These are phyloP conservation scores for Lyophyllum semitale DNA, from an alignment of 768 basidiomycete species.

Conservation along the genomic window DNA sequence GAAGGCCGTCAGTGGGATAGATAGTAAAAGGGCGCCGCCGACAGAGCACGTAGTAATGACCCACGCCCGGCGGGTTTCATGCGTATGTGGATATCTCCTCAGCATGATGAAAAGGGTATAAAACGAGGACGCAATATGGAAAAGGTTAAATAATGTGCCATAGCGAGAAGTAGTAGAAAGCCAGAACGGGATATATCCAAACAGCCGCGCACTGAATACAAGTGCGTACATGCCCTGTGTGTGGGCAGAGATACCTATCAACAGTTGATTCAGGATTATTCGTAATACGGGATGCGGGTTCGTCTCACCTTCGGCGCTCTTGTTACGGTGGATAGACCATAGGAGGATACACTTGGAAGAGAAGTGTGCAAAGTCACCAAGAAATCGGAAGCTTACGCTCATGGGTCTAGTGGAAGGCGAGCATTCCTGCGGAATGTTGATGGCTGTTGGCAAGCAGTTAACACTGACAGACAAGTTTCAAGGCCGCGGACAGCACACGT, in stretches of 20 bases:
- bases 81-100: neutral
- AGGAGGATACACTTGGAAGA: neutral
- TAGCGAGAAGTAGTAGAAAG: neutral
- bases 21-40: neutral
- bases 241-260: neutral
- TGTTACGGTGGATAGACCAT: neutral
- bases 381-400: neutral
- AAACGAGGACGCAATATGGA: neutral
- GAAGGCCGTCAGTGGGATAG: neutral
- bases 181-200: constrained; percentile 4
- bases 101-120: neutral
- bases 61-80: neutral
- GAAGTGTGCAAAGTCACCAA: neutral
- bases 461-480: no score
- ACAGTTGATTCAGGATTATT: neutral
- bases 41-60: neutral
- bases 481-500: no score
- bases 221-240: constrained; percentile 1
- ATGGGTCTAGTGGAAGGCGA: no score
- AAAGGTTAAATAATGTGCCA: neutral
- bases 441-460: no score
- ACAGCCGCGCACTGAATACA: constrained; percentile 10
- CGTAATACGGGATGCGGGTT: neutral
- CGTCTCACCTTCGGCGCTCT: neutral
- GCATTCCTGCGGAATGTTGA: no score